These are phyloP conservation scores for Solioccasus polychromus DNA, from an alignment of 768 basidiomycete genomes.

Conservation along the genomic window DNA sequence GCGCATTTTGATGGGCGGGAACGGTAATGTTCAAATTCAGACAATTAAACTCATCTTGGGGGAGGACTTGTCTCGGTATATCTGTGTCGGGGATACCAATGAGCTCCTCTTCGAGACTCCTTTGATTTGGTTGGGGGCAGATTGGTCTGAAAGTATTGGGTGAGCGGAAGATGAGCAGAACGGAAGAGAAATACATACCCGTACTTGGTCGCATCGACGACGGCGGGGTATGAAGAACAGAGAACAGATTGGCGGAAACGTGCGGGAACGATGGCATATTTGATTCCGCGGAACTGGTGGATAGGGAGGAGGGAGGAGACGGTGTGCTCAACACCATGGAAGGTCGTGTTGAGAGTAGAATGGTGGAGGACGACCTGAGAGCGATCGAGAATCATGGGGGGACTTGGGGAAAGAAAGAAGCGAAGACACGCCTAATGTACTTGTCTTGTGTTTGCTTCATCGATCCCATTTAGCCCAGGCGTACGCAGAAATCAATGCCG, in stretches of 20 bases:
- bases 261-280: slow-evolving; percentile 70
- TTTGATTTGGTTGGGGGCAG: slow-evolving; percentile 60
- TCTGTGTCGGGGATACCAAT: slow-evolving; percentile 55
- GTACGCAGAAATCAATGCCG: slow-evolving; percentile 20
- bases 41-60: slow-evolving; percentile 76
- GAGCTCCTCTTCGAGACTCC: slow-evolving; percentile 55
- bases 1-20: slow-evolving; percentile 52
- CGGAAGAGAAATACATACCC: slow-evolving; percentile 47
- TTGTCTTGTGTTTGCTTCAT: slow-evolving; percentile 22
- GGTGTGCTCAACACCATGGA: slow-evolving; percentile 61
- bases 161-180: slow-evolving; percentile 1
- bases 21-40: slow-evolving; percentile 79
- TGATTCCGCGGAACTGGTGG: slow-evolving; percentile 75
- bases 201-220: slow-evolving; percentile 60
- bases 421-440: slow-evolving; percentile 6
- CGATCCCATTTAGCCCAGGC: slow-evolving; percentile 18
- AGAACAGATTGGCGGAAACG: slow-evolving; percentile 75
- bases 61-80: slow-evolving; percentile 51
- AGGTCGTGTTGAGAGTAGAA: slow-evolving; percentile 55
- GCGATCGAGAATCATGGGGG: slow-evolving; percentile 29
- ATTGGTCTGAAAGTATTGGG: slow-evolving; percentile 51
- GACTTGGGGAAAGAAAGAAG: background rate
- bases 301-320: slow-evolving; percentile 54
- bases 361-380: slow-evolving; percentile 44
- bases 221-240: slow-evolving; percentile 51